A percentile compares a stretch with the other conserved stretches of the same genome.
phyloP scores from a whole-genome alignment of 345 rosid species.

The Tarenaya hassleriana region DNA sequence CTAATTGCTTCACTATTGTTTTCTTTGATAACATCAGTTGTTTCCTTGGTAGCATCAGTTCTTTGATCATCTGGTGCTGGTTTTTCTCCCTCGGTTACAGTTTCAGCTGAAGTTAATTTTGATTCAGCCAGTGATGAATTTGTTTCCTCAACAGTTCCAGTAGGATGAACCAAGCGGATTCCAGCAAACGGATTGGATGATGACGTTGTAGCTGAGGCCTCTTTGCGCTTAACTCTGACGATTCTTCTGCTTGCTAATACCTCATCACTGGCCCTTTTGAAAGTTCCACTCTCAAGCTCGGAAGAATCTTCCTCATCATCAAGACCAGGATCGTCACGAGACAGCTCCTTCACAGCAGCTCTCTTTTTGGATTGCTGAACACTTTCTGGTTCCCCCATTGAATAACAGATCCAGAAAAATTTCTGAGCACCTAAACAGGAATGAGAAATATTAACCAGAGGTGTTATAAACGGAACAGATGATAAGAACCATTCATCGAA shows the following conservation, averaged over 20 bases:
- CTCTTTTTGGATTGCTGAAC: conserved; percentile 88
- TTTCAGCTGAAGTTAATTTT: conserved; percentile 21
- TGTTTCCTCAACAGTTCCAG: conserved; percentile 26
- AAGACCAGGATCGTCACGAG: conserved; percentile 72
- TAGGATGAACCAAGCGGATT: conserved; percentile 51
- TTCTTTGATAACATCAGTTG: conserved; percentile 5
- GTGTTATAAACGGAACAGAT: no score
- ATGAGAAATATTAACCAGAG: neutral
- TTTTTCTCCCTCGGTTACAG: conserved; percentile 34
- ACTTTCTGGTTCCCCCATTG: conserved; percentile 76
- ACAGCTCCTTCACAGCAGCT: conserved; percentile 81
- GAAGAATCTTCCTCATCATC: conserved; percentile 71
- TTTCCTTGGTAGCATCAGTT: conserved; percentile 26
- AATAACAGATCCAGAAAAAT: conserved; percentile 3
- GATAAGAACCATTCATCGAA: no score
- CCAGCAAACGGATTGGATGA: conserved; percentile 83
- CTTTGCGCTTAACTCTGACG: conserved; percentile 65
- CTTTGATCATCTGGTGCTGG: conserved; percentile 22
- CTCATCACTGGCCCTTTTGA: conserved; percentile 87
- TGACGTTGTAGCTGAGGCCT: conserved; percentile 32
- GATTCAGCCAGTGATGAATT: conserved; percentile 21
- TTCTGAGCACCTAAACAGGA: conserved; percentile 9
- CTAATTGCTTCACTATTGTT: conserved; percentile 11
- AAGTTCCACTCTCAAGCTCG: conserved; percentile 68
- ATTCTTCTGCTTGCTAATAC: conserved; percentile 78